These are phyloP conservation scores for Biscutella laevigata DNA, from an alignment of 441 rosid genomes.

Conservation along the genomic window DNA sequence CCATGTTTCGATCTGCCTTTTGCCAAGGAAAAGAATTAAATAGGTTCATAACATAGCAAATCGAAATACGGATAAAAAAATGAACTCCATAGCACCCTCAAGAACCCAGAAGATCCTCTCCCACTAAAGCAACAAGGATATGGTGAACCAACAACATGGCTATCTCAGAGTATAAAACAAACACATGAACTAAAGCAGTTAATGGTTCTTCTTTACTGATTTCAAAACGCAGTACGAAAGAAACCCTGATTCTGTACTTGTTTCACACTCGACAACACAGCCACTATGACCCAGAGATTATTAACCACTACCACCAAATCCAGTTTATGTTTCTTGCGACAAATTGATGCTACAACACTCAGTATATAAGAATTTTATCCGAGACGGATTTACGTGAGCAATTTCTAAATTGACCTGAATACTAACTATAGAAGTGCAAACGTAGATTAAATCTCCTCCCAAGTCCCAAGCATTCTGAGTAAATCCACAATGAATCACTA, in stretches of 20 bases:
- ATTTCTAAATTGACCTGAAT: neutral
- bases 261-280: too few species aligned
- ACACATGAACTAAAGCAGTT: neutral
- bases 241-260: too few species aligned
- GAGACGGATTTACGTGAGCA: neutral
- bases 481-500: neutral
- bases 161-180: neutral
- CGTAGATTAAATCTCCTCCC: conserved; percentile 21
- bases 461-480: neutral
- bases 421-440: neutral
- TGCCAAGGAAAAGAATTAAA: conserved; percentile 62
- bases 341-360: neutral
- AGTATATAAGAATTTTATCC: neutral
- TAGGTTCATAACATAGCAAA: conserved; percentile 30
- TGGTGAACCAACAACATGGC: conserved; percentile 8
- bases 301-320: neutral
- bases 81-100: too few species aligned
- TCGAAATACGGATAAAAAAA: neutral
- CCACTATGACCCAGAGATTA: conserved; percentile 1
- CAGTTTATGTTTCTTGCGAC: neutral
- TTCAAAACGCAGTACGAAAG: too few species aligned
- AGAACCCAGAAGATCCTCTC: too few species aligned
- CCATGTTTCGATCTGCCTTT: conserved; percentile 99
- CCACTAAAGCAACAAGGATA: too few species aligned
- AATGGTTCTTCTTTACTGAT: conserved; percentile 1